Conservation (phyloP, 257 asterid species). For the Henckelia pumila region DNA sequence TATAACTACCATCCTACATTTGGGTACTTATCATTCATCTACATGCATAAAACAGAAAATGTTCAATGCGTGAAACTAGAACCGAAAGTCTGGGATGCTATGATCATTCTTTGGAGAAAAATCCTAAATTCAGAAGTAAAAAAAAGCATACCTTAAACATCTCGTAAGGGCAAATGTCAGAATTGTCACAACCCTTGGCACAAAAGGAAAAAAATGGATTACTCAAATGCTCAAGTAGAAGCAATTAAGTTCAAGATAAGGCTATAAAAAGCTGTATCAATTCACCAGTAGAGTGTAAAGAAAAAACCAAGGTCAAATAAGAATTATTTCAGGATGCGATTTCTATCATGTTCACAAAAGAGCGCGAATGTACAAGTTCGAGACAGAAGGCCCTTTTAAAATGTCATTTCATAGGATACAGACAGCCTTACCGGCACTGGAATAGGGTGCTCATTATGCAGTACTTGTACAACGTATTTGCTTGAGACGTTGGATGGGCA, state of each 20-base stretch:
- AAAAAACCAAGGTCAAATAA: not conserved
- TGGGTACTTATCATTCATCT: not conserved
- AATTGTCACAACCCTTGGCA: constrained; percentile 67
- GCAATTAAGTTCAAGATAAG: not conserved
- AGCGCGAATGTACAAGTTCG: not conserved
- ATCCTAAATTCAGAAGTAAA: not conserved
- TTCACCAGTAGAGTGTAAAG: too few relatives aligned
- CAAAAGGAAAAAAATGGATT: constrained; percentile 19
- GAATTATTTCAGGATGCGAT: not conserved
- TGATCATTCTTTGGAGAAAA: not conserved
- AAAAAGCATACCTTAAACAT: constrained; percentile 68
- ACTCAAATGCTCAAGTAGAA: constrained; percentile 7
- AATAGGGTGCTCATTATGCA: constrained; percentile 76
- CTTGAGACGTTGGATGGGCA: constrained; percentile 59
- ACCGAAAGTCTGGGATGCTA: not conserved
- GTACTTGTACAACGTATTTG: constrained; percentile 79
- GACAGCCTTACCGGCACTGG: constrained; percentile 64
- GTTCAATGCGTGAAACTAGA: not conserved
- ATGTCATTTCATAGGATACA: not conserved
- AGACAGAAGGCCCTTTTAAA: not conserved
- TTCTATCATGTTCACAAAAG: not conserved
- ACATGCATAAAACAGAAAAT: not conserved
- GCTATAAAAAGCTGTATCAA: too few relatives aligned
- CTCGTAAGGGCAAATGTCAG: constrained; percentile 76
- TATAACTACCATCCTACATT: not conserved